Percentiles rank a stretch among this genome's conserved stretches.
phyloP scores from a whole-genome alignment of 73 alveolate genomes.

The Uronychia binucleata region DNA sequence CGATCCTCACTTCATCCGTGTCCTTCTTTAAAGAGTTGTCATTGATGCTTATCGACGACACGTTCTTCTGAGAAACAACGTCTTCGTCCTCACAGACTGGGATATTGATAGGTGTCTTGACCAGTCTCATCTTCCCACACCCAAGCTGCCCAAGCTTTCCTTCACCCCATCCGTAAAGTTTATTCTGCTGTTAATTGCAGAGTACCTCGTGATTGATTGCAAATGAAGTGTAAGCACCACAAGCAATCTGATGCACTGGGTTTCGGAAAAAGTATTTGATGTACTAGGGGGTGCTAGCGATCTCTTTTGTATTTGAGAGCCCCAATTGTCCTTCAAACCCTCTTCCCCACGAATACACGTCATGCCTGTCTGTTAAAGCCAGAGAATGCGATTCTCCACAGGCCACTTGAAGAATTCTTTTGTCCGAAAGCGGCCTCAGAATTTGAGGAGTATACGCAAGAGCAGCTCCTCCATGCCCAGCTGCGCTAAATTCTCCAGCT shows the following conservation, averaged over 20 bases:
- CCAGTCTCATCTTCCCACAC: constrained; percentile 83
- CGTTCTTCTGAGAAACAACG: not conserved
- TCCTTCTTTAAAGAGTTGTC: constrained; percentile 38
- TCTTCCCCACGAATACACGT: constrained; percentile 99
- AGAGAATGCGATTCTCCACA: constrained; percentile 98
- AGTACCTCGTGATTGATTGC: constrained; percentile 95
- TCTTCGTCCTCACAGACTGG: constrained; percentile 35
- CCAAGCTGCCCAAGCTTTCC: constrained; percentile 98
- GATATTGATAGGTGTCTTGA: constrained; percentile 80
- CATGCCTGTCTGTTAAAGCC: constrained; percentile 93
- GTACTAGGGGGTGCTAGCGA: constrained; percentile 95
- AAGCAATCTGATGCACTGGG: constrained; percentile 86
- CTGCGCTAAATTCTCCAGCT: constrained; percentile 88
- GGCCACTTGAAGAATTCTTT: constrained; percentile 89
- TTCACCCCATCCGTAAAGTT: constrained; percentile 99
- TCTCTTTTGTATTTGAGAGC: constrained; percentile 86
- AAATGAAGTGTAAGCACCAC: constrained; percentile 95
- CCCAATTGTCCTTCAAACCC: constrained; percentile 99
- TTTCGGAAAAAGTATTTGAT: constrained; percentile 90
- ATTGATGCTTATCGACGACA: not conserved
- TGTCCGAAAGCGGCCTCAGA: constrained; percentile 85
- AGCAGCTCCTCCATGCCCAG: constrained; percentile 98
- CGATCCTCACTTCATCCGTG: constrained; percentile 66
- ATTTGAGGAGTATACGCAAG: constrained; percentile 74
- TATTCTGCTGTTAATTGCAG: too few relatives aligned